Percentiles rank a stretch among this genome's conserved stretches.
Conservation (phyloP, 495 filamentous ascomycete genomes). For the Neurospora hispaniola region DNA sequence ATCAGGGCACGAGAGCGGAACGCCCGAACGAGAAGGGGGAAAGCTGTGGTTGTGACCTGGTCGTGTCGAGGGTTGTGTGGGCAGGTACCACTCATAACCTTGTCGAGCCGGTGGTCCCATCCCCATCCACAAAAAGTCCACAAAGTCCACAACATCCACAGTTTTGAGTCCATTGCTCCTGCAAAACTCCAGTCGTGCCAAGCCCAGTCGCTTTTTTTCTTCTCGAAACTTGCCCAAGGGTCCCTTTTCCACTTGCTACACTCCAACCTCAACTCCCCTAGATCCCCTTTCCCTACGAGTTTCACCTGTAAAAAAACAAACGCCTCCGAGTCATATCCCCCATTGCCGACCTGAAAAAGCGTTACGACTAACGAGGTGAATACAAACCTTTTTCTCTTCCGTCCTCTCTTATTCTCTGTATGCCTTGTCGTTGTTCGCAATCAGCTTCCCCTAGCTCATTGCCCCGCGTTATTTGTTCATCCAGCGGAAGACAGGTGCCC, state of each 20-base stretch:
- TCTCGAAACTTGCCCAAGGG: not conserved
- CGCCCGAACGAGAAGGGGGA: not conserved
- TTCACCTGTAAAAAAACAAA: not conserved
- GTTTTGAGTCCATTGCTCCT: not conserved
- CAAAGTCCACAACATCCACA: not conserved
- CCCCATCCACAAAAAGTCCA: not conserved
- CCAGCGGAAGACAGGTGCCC: slow-evolving; percentile 1
- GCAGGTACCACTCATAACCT: not conserved
- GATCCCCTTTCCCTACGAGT: not conserved
- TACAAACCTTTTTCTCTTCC: not conserved
- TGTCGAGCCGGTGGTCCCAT: not conserved
- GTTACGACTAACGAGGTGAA: not conserved
- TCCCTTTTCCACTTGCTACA: not conserved
- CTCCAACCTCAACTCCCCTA: not conserved
- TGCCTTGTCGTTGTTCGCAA: slow-evolving; percentile 14
- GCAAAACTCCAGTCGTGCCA: not conserved
- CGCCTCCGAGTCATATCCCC: not conserved
- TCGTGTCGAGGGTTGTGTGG: not conserved
- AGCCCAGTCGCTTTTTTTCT: not conserved
- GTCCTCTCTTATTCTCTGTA: slow-evolving; percentile 8
- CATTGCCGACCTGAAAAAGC: not conserved
- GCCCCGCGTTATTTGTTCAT: not conserved
- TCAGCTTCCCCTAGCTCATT: slow-evolving; percentile 7
- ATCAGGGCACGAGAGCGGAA: not conserved
- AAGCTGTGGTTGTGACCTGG: not conserved